Evolutionary conservation across 2,329 filamentous ascomycete species (phyloP).

Genomic region (Colletotrichum sp.): DNA sequence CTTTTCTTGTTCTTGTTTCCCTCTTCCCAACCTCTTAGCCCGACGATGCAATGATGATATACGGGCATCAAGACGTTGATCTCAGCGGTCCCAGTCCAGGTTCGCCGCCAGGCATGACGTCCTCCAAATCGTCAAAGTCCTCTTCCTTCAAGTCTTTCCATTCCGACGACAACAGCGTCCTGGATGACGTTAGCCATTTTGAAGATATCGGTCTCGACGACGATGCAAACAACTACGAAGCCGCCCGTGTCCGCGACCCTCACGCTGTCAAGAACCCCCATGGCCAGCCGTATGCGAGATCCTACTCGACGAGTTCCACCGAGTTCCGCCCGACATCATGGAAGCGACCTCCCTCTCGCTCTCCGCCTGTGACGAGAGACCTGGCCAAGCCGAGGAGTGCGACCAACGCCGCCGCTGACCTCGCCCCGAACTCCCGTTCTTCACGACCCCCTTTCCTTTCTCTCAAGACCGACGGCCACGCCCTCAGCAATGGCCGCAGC

Average conservation of each 20-base stretch:
- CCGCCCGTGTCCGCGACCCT: constrained; percentile 30
- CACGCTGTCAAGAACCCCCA: constrained; percentile 26
- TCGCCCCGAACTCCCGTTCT: background rate
- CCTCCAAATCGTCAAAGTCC: constrained; percentile 88
- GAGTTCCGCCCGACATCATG: constrained; percentile 21
- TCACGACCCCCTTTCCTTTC: constrained; percentile 50
- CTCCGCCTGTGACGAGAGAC: constrained; percentile 31
- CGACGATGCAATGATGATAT: constrained; percentile 22
- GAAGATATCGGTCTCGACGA: constrained; percentile 92
- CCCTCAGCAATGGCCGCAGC: constrained; percentile 53
- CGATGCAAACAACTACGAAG: constrained; percentile 38
- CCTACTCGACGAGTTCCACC: constrained; percentile 9
- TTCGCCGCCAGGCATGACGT: constrained; percentile 78
- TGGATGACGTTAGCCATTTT: constrained; percentile 81
- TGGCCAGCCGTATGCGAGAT: constrained; percentile 18
- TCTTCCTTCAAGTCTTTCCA: constrained; percentile 81
- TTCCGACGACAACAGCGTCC: constrained; percentile 73
- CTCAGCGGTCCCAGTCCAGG: constrained; percentile 17
- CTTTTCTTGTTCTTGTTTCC: background rate
- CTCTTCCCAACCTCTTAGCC: background rate
- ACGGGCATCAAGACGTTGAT: constrained; percentile 21
- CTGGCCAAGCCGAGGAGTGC: constrained; percentile 26
- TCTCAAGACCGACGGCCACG: constrained; percentile 43
- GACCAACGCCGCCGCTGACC: background rate
- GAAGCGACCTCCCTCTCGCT: constrained; percentile 18